Base-by-base conservation (phyloP, 1,139 yeast species). In the Hemisphaericaspora lyxosophila region DNA sequence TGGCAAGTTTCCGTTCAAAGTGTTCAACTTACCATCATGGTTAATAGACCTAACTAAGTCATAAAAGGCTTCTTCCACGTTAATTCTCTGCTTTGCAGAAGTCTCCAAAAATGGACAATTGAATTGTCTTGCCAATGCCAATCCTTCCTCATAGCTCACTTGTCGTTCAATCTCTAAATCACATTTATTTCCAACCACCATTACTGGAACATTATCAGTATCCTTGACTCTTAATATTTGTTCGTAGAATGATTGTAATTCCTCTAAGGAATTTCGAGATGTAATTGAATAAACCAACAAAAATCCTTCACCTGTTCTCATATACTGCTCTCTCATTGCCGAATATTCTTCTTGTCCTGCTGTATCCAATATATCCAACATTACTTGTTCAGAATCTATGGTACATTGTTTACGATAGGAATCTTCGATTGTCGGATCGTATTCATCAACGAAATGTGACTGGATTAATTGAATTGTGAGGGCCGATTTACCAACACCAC, bases 341-440 rank as follows among this genome's bases (percentile, higher is more conserved):
- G 90, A 81, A 62, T 89, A 92, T 64, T 92, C 97, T 64, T 92
- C 98, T 70, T 90, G 97, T 31, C 98, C 98, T 12, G 98, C 97
- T 30, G 98, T 92, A 62, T 92, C 98, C 59, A 92, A 76, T 39
- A 92, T 88, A 63, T 92, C 83, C 55, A 78, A 64, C 34, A 77
- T 64, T 7, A 72, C 75, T 44, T 68, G 74, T 42, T 70, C 75
- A 26, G 64, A 67, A 50, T 77, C 80, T 35, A 78, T 73, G 34
- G 66, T 69, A 51, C 80, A 75, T 44, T 73, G 78, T 49, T 78
- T 78, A 43, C 81, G 60, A 59, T 78, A 78, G 13, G 80, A 73
- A 55, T 78, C 98, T 64, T 92, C 98, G 54, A 92, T 92, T 14
- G 98, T 92, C 12, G 98, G 98, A 64, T 94, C 97, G 54, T 92